phyloP scores from a whole-genome alignment of 2,329 filamentous ascomycete species.

The Nemania serpens region DNA sequence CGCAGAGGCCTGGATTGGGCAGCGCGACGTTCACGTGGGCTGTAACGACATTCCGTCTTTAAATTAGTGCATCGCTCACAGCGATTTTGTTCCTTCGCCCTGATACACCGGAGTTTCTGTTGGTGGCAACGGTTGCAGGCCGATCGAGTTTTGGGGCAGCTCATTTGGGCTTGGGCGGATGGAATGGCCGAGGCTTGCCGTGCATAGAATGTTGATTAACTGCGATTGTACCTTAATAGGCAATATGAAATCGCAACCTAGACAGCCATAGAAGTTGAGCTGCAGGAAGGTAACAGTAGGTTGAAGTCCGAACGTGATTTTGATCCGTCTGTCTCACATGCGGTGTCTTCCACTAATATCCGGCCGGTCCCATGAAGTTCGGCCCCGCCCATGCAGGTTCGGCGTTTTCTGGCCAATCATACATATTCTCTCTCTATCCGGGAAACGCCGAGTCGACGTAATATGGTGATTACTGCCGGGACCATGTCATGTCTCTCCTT shows the following conservation, averaged over 20 bases:
- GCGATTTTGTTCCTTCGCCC: not conserved
- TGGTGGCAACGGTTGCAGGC: slow-evolving; percentile 24
- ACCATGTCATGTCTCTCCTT: not conserved
- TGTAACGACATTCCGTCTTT: slow-evolving; percentile 8
- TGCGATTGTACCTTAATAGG: not conserved
- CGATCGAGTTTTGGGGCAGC: slow-evolving; percentile 10
- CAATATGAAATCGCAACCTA: not conserved
- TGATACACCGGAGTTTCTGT: slow-evolving; percentile 24
- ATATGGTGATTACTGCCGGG: not conserved
- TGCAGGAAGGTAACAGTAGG: not conserved
- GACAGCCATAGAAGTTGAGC: not conserved
- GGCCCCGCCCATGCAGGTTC: slow-evolving; percentile 12
- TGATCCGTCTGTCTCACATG: not conserved
- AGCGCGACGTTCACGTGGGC: slow-evolving; percentile 9
- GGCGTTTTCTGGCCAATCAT: slow-evolving; percentile 26
- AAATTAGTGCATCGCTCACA: slow-evolving; percentile 18
- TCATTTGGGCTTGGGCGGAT: not conserved
- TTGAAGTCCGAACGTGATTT: not conserved
- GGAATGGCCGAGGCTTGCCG: not conserved
- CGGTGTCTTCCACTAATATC: not conserved
- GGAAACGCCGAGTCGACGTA: slow-evolving; percentile 11
- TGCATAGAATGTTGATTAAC: not conserved
- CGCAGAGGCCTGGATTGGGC: not conserved
- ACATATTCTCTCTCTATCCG: not conserved
- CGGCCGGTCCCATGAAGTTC: not conserved